Conservation (phyloP, 495 filamentous ascomycete genomes). For the Aspergillus coremiiformis region DNA sequence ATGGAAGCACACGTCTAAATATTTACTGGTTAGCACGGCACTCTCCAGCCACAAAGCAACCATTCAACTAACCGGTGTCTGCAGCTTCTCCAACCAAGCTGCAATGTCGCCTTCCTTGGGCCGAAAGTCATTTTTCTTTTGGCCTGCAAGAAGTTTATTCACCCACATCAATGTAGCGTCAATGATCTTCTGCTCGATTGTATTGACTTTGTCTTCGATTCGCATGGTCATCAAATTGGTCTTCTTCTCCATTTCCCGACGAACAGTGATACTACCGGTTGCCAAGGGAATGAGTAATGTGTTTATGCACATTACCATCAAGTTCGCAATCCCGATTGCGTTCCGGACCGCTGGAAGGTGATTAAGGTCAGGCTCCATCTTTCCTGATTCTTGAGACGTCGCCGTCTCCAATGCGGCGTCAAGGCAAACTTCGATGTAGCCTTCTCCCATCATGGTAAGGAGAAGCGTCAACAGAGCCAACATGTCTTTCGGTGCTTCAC, state of each 20-base stretch:
- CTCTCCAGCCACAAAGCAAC: not conserved
- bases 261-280: conserved; percentile 77
- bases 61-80: conserved; percentile 54
- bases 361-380: conserved; percentile 78
- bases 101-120: conserved; percentile 77
- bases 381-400: conserved; percentile 64
- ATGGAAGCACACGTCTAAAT: conserved; percentile 65
- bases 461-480: conserved; percentile 78
- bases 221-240: conserved; percentile 62
- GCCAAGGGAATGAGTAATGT: conserved; percentile 88
- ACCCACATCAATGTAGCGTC: conserved; percentile 78
- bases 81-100: conserved; percentile 66
- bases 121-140: conserved; percentile 89
- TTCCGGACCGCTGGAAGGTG: conserved; percentile 73
- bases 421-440: conserved; percentile 89
- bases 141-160: conserved; percentile 60
- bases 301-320: conserved; percentile 85
- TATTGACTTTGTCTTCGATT: conserved; percentile 84
- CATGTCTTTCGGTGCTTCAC: conserved; percentile 91
- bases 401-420: conserved; percentile 76
- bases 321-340: conserved; percentile 80
- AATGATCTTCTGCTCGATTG: conserved; percentile 76
- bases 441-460: conserved; percentile 81
- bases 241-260: conserved; percentile 84
- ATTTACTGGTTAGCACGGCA: not conserved